Evolutionary conservation across 148 eudicot genomes (phyloP).

Genomic region (Selenicereus undatus): DNA sequence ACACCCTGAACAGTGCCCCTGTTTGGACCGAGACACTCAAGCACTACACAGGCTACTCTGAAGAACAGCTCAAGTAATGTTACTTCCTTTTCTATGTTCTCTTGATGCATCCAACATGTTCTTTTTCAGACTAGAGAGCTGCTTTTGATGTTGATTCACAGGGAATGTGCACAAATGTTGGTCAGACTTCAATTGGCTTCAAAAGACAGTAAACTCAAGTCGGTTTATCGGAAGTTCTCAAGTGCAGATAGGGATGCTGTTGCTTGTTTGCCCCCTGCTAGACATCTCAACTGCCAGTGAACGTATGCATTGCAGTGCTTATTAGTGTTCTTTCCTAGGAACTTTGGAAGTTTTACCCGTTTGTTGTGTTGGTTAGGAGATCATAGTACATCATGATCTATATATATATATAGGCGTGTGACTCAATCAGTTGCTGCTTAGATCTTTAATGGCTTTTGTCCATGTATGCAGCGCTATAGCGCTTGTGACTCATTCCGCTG

Average conservation of each 20-base stretch:
- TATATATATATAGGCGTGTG: no score
- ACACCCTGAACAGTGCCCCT: slow-evolving; percentile 47
- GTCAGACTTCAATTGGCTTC: slow-evolving; percentile 35
- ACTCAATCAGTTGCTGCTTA: no score
- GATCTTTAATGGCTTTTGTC: no score
- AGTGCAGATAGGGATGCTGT: slow-evolving; percentile 51
- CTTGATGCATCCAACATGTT: background rate
- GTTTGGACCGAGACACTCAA: slow-evolving; percentile 62
- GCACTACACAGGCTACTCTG: slow-evolving; percentile 64
- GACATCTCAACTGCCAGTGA: slow-evolving; percentile 1
- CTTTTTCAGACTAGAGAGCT: background rate
- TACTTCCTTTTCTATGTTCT: background rate
- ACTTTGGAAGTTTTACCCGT: no score
- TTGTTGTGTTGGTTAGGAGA: no score
- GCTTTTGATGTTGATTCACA: slow-evolving; percentile 12
- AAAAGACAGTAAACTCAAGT: slow-evolving; percentile 46
- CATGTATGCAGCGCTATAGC: no score
- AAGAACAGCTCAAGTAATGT: slow-evolving; percentile 50
- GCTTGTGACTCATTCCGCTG: background rate
- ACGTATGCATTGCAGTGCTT: background rate
- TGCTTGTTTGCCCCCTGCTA: slow-evolving; percentile 59
- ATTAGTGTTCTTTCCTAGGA: no score
- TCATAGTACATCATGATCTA: no score
- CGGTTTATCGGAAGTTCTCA: slow-evolving; percentile 52
- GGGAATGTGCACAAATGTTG: slow-evolving; percentile 65